Base-by-base conservation (phyloP, 495 filamentous ascomycete genomes). In the Lichina pygmaea region DNA sequence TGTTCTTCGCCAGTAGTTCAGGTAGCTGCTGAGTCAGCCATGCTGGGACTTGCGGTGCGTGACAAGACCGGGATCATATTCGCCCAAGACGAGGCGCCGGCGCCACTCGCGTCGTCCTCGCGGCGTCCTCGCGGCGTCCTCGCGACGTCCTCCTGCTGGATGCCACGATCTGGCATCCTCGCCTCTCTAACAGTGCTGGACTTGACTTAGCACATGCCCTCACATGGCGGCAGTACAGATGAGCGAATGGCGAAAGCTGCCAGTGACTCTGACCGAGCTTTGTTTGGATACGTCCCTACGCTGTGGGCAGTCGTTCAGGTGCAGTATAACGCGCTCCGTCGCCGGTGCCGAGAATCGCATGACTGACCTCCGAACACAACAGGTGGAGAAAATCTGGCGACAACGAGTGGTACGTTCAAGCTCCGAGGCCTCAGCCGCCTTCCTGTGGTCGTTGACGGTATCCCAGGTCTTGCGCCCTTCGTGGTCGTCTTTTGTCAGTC, bases 231-330 rank as follows among this genome's bases (percentile, higher is more conserved):
- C 50, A 15, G 46, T 50, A 17, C 54, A 56, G 34, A 53, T 68
- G 33, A 62, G 70, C 16, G 77, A 81, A 51, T 93, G 85, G 83
- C 70, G 68, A 41, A 84, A 79, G 61, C 66, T 93, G 46, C 80
- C 85, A 36, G 61, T 93, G 41, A 79, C 68, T 49, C 62, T 91
- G 30, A 66, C 71, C 31, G 86, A 94, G 56, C 70, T 94, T 32
- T 92, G 81, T 50, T 78, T 94, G 46, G 79, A 91, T 53, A 94
- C 86, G 0, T 91, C 83, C 0, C 63, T 94, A 12, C 75, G 83
- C 44, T 93, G 84, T 56, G 86, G 86, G 15, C 86, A 94, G 54
- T 86, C 84, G 3, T 94, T 93, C 55, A 66, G 75, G 74, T 77
- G 54, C 43, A 11, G 16, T 24, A 11, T 10, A 7, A 31, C 13